Base-by-base conservation (phyloP, 2,329 filamentous ascomycete species). In the Aspergillus sp. region DNA sequence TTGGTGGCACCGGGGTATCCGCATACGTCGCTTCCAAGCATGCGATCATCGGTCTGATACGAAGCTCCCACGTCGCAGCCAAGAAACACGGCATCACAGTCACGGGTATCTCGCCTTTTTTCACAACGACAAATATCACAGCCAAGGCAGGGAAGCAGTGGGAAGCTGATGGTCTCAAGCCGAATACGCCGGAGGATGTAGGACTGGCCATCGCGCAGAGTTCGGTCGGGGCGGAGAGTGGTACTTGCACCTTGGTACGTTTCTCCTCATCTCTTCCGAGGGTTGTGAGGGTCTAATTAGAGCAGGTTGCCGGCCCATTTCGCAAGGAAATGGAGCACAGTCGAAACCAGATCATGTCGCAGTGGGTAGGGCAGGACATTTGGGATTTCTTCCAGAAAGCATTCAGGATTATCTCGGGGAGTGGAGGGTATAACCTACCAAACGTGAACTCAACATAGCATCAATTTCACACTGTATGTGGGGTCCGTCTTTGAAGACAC, bases 21-120 rank as follows among this genome's bases (percentile, higher is more conserved):
- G 78, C 76, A 1, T 81, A 81, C 56, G 67, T 81, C n/a, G 68
- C 79, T 0, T 80, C 79, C 1, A 81, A 81, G 61, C 79, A 81
- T 49, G 79, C 76, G 1, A 69, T 80, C 2, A 68, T 80, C 0
- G 79, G 79, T 0, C 69, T 81, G 1, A 68, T 77, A 5, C 74
- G 80, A 2, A 69, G 76, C 4, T 77, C 74, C 8, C 77, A 81
- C 61, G 48, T 55, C 2, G 68, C 67, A 13, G 77, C 80, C 1
- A 63, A 68, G 3, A 65, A 73, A 48, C 71, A 77, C 25, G 68
- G 71, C 15, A 74, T 83, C 4, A 69, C 80, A 13, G 73, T 79
- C 19, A 83, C 83, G 64, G 79, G 77, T 4, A 72, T 83, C n/a
- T 81, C 80, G 8, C 81, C 82, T 1, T 84, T 81, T 69, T 75